A percentile compares a stretch with the other conserved stretches of the same genome.
Conservation (phyloP, 805 yeast species). For the Candida succiphila region DNA sequence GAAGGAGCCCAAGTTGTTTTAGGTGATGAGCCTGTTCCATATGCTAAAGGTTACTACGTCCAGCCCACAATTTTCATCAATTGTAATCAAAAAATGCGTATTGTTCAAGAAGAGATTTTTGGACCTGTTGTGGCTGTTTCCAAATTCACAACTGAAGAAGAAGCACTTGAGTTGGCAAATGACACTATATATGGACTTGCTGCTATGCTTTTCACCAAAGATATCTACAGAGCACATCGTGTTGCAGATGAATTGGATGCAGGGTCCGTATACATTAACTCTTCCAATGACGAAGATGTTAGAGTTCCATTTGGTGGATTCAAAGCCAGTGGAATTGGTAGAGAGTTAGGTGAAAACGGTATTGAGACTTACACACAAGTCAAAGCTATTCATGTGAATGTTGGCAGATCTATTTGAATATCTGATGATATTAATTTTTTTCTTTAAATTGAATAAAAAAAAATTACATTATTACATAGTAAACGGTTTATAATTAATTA, state of each 20-base stretch:
- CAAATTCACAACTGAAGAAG: conserved; percentile 56
- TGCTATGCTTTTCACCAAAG: conserved; percentile 67
- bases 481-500: too few relatives aligned
- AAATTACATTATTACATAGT: too few relatives aligned
- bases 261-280: conserved; percentile 64
- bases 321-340: conserved; percentile 70
- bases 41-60: conserved; percentile 52
- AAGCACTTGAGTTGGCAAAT: conserved; percentile 62
- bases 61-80: conserved; percentile 72
- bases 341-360: conserved; percentile 73
- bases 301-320: conserved; percentile 77
- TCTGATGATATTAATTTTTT: too few relatives aligned
- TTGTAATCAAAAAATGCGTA: conserved; percentile 52
- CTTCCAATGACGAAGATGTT: conserved; percentile 54
- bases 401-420: too few relatives aligned
- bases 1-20: conserved; percentile 39
- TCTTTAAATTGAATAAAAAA: too few relatives aligned
- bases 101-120: conserved; percentile 75
- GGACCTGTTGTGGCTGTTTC: conserved; percentile 77
- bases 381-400: conserved; percentile 54
- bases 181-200: conserved; percentile 72
- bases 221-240: conserved; percentile 54
- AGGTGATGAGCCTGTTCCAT: conserved; percentile 33
- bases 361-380: conserved; percentile 61
- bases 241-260: conserved; percentile 52